phyloP scores from a whole-genome alignment of 345 rosid species.

The Rhodamnia argentea region DNA sequence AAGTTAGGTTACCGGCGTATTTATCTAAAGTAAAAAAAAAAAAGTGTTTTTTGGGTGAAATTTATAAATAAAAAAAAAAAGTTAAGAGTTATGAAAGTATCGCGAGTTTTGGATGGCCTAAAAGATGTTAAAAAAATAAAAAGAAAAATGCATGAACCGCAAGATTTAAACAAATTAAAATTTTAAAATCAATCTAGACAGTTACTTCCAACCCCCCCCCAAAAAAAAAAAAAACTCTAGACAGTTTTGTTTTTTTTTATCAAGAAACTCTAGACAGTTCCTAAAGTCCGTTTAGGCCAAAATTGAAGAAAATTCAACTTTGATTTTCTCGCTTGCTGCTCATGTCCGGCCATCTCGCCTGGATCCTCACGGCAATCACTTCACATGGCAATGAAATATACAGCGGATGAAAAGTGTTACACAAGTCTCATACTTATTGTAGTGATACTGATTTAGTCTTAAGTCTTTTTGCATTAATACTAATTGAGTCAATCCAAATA shows the following conservation, averaged over 20 bases:
- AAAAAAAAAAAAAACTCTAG: background rate
- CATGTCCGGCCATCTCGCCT: background rate
- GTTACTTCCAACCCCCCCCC: no score
- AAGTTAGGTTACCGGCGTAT: background rate
- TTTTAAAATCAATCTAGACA: background rate
- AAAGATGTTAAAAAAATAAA: no score
- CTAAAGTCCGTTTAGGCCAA: background rate
- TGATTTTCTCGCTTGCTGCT: background rate
- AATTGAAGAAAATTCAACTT: background rate
- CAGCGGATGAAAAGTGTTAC: no score
- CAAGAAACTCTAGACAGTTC: background rate
- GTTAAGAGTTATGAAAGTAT: no score
- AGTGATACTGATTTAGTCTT: no score
- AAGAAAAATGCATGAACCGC: background rate
- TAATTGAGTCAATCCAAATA: no score
- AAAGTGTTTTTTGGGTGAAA: background rate
- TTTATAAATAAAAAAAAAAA: background rate
- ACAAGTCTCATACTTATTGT: no score
- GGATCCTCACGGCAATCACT: background rate
- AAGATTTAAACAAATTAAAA: background rate
- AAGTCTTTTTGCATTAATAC: no score
- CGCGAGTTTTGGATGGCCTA: background rate
- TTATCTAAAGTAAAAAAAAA: background rate
- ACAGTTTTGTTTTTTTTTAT: no score
- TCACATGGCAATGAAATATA: background rate